These are phyloP conservation scores for Physcomitrellopsis africana DNA, from an alignment of 225 moss, liverwort and hornwort genomes.

Conservation along the genomic window DNA sequence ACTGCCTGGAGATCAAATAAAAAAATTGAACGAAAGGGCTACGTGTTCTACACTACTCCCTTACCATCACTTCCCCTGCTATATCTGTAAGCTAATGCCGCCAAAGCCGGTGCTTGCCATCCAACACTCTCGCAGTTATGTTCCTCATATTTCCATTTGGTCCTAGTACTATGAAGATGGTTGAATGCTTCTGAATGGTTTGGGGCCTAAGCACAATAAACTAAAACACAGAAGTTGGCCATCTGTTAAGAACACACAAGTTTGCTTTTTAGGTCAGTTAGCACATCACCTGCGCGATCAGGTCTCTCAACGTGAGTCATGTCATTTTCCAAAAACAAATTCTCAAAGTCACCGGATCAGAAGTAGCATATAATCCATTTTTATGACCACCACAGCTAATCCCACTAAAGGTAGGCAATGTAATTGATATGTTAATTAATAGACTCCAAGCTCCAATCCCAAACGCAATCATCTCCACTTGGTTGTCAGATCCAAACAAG, in stretches of 20 bases:
- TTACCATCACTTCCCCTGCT: slow-evolving; percentile 10
- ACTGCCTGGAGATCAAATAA: slow-evolving; percentile 41
- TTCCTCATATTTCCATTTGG: slow-evolving; percentile 20
- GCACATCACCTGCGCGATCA: slow-evolving; percentile 21
- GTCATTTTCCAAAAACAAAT: too few species aligned
- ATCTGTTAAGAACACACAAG: slow-evolving; percentile 37
- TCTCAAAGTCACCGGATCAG: too few species aligned
- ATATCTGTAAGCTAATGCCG: slow-evolving; percentile 28
- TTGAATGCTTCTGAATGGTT: slow-evolving; percentile 12
- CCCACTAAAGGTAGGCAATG: background rate
- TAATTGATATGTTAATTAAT: background rate
- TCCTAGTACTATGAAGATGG: background rate
- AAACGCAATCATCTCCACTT: too few species aligned
- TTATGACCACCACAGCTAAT: background rate
- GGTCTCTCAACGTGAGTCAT: slow-evolving; percentile 34
- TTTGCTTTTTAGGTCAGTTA: slow-evolving; percentile 27
- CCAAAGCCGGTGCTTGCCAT: slow-evolving; percentile 26
- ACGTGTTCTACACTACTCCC: slow-evolving; percentile 27
- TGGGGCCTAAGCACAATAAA: slow-evolving; percentile 22
- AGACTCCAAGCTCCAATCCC: too few species aligned
- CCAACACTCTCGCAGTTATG: slow-evolving; percentile 22
- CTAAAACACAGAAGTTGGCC: slow-evolving; percentile 36
- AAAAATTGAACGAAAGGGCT: slow-evolving; percentile 40
- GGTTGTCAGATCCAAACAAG: too few species aligned
- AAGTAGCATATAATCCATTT: background rate